Evolutionary conservation across 305 asterid genomes (phyloP).

Genomic region (Striga hermonthica): DNA sequence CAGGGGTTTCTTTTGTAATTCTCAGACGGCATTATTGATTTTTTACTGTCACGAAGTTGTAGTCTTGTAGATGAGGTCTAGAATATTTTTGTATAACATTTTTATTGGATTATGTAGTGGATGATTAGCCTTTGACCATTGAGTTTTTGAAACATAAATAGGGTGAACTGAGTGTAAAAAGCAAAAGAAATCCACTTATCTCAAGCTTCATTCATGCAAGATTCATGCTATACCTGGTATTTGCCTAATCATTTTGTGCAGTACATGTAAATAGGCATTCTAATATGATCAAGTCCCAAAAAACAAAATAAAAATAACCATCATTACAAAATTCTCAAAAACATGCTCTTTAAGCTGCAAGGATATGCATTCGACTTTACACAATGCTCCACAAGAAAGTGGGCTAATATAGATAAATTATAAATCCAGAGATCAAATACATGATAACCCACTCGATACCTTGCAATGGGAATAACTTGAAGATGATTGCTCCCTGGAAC

Average conservation of each 20-base stretch:
- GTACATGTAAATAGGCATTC: too few species aligned
- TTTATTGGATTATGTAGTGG: slow-evolving; percentile 1
- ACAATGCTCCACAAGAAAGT: too few species aligned
- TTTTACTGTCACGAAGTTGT: slow-evolving; percentile 8
- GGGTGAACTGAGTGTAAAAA: background rate
- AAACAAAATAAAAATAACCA: too few species aligned
- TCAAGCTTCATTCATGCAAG: background rate
- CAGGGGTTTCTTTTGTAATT: slow-evolving; percentile 7
- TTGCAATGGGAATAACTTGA: slow-evolving; percentile 18
- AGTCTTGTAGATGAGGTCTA: slow-evolving; percentile 10
- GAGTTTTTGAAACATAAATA: background rate
- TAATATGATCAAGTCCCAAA: too few species aligned
- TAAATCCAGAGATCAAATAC: background rate
- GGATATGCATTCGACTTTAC: background rate
- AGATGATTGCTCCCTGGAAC: slow-evolving; percentile 1
- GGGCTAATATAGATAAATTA: background rate
- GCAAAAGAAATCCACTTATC: background rate
- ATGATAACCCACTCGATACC: background rate
- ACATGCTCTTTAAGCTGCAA: background rate
- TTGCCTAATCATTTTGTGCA: too few species aligned
- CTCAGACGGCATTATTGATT: slow-evolving; percentile 18
- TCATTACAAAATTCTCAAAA: background rate
- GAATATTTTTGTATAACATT: slow-evolving; percentile 17
- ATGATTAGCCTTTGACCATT: background rate
- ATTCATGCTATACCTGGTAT: too few species aligned